Evolutionary conservation across 2,329 filamentous ascomycete genomes (phyloP).

Genomic region (Aureobasidium sp.): DNA sequence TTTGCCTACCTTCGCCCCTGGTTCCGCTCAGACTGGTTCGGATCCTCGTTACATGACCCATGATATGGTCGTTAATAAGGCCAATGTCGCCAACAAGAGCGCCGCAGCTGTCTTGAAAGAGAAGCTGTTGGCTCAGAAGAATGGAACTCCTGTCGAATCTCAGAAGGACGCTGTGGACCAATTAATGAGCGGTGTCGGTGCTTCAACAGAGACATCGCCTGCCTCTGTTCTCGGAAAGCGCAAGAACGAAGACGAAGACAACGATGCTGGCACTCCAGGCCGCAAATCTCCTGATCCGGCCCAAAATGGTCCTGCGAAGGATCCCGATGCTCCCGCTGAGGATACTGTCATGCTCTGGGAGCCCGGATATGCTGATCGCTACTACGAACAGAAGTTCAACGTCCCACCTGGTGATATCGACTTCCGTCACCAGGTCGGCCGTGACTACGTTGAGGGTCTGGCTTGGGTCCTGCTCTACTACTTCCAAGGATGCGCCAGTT

Average conservation of each 20-base stretch:
- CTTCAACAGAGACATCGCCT: conserved; percentile 20
- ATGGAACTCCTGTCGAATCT: conserved; percentile 21
- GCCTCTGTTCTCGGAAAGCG: conserved; percentile 59
- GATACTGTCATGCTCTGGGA: conserved; percentile 93
- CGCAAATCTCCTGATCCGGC: conserved; percentile 46
- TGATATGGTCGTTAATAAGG: conserved; percentile 71
- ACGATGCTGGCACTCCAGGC: conserved; percentile 45
- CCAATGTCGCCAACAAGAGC: conserved; percentile 84
- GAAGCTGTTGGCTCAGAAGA: conserved; percentile 51
- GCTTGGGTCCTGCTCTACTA: conserved; percentile 96
- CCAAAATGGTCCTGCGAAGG: conserved; percentile 24
- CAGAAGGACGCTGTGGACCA: conserved; percentile 18
- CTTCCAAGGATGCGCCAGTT: conserved; percentile 94
- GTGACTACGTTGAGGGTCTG: conserved; percentile 87
- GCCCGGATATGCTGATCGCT: conserved; percentile 86
- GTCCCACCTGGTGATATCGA: conserved; percentile 71
- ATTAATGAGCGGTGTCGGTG: conserved; percentile 11
- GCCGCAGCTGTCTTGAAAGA: conserved; percentile 83
- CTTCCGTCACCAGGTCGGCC: conserved; percentile 82
- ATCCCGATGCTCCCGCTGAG: conserved; percentile 53
- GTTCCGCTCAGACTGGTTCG: conserved; percentile 43
- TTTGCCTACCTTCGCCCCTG: conserved; percentile 52
- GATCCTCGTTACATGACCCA: conserved; percentile 58
- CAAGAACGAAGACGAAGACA: conserved; percentile 58
- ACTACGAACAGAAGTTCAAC: conserved; percentile 95